Conservation (phyloP, 306 rosid genomes). For the Citrullus mucosospermus region DNA sequence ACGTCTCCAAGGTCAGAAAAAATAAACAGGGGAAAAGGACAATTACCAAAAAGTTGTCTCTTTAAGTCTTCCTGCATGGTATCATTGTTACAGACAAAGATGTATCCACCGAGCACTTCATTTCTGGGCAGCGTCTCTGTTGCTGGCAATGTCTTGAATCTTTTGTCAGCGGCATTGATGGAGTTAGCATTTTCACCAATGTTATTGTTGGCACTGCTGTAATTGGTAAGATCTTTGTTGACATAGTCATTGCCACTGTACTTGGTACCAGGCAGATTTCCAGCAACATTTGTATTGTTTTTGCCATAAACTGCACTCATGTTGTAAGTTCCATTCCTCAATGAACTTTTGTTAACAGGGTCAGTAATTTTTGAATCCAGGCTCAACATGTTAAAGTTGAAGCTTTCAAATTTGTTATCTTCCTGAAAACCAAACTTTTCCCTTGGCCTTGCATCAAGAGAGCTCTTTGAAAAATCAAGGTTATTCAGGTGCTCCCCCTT, state of each 20-base stretch:
- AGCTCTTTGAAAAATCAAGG: conserved; percentile 78
- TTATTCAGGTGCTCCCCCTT: conserved; percentile 89
- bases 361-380: conserved; percentile 62
- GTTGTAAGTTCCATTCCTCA: conserved; percentile 48
- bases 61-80: conserved; percentile 99
- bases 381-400: conserved; percentile 66
- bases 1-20: background rate
- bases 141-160: conserved; percentile 97
- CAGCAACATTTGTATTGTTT: conserved; percentile 41
- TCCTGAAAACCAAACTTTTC: conserved; percentile 83
- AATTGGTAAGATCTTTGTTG: conserved; percentile 52
- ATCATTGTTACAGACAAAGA: conserved; percentile 94
- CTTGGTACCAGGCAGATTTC: conserved; percentile 51
- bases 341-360: conserved; percentile 42
- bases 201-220: conserved; percentile 25
- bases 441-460: conserved; percentile 52
- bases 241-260: conserved; percentile 37
- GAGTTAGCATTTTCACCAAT: conserved; percentile 23
- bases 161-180: conserved; percentile 56
- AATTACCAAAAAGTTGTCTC: conserved; percentile 84
- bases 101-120: conserved; percentile 99
- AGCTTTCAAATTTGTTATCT: conserved; percentile 77
- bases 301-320: conserved; percentile 68
- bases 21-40: background rate
- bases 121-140: conserved; percentile 93